Evolutionary conservation across 2,329 filamentous ascomycete genomes (phyloP).

Genomic region (Sporothrix humicola): DNA sequence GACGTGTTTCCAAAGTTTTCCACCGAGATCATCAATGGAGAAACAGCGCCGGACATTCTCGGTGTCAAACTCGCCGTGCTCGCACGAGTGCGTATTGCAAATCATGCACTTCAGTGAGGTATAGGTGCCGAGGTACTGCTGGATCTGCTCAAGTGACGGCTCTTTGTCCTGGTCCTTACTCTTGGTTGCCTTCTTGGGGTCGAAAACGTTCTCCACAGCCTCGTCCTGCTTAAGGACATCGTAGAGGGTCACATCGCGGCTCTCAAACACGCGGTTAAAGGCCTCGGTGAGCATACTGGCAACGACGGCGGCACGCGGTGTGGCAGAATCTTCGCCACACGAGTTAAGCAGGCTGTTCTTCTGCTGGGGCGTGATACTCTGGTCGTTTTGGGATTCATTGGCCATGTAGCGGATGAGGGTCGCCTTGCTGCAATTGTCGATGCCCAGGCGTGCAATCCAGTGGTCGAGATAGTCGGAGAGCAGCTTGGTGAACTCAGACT

Average conservation of each 20-base stretch:
- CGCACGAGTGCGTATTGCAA: constrained; percentile 65
- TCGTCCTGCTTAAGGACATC: constrained; percentile 61
- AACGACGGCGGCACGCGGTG: constrained; percentile 50
- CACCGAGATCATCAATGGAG: constrained; percentile 51
- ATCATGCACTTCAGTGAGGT: constrained; percentile 63
- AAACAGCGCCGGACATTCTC: constrained; percentile 61
- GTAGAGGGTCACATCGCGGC: constrained; percentile 54
- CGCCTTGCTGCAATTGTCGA: constrained; percentile 59
- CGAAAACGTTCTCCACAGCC: constrained; percentile 59
- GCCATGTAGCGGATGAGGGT: constrained; percentile 61
- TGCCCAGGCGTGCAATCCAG: constrained; percentile 58
- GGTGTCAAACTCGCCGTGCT: constrained; percentile 64
- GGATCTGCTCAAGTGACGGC: constrained; percentile 47
- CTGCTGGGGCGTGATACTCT: constrained; percentile 60
- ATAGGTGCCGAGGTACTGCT: constrained; percentile 60
- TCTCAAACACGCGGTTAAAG: constrained; percentile 62
- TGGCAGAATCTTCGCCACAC: constrained; percentile 48
- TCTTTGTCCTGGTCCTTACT: constrained; percentile 46
- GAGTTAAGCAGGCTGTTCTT: constrained; percentile 59
- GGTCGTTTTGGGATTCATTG: constrained; percentile 52
- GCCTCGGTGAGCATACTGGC: constrained; percentile 61
- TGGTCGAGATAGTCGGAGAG: constrained; percentile 60
- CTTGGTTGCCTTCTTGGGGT: constrained; percentile 60
- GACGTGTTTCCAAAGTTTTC: constrained; percentile 37
- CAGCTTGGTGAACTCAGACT: constrained; percentile 58